These are phyloP conservation scores for Polygonum aviculare DNA, from an alignment of 148 eudicot genomes.

Conservation along the genomic window DNA sequence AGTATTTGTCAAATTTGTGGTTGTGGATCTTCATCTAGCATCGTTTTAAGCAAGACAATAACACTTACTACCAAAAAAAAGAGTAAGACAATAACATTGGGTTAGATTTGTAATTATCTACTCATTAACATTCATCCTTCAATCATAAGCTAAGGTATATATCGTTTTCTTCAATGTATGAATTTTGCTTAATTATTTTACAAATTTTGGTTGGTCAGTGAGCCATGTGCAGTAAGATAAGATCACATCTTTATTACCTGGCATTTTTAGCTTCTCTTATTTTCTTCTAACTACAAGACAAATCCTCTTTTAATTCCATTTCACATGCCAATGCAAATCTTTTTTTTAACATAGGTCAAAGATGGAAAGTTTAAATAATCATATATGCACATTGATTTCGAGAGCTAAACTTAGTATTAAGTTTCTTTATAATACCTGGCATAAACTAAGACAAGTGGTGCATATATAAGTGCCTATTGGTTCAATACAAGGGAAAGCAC, in stretches of 20 bases:
- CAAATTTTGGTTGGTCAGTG: neutral
- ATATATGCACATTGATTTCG: neutral
- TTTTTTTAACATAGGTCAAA: neutral
- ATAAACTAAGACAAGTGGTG: too few species aligned
- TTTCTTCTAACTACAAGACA: neutral
- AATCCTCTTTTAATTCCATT: neutral
- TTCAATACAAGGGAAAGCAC: too few species aligned
- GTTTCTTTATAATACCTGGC: too few species aligned
- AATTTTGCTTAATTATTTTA: neutral
- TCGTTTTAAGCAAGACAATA: neutral
- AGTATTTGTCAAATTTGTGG: neutral
- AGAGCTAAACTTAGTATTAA: too few species aligned
- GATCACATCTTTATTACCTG: slow-evolving; percentile 1
- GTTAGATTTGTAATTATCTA: neutral
- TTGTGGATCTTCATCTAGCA: neutral
- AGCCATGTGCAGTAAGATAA: slow-evolving; percentile 4
- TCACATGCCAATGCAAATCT: neutral
- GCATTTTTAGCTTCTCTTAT: neutral
- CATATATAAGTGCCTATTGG: too few species aligned
- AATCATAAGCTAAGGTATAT: slow-evolving; percentile 2
- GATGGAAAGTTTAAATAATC: neutral
- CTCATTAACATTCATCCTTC: neutral
- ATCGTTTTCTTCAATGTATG: neutral
- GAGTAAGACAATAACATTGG: neutral
- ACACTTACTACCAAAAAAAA: too few species aligned